A percentile compares a stretch with the other conserved stretches of the same genome.
Evolutionary conservation across 2,329 filamentous ascomycete species (phyloP).

Genomic region (Aureobasidium subglaciale): DNA sequence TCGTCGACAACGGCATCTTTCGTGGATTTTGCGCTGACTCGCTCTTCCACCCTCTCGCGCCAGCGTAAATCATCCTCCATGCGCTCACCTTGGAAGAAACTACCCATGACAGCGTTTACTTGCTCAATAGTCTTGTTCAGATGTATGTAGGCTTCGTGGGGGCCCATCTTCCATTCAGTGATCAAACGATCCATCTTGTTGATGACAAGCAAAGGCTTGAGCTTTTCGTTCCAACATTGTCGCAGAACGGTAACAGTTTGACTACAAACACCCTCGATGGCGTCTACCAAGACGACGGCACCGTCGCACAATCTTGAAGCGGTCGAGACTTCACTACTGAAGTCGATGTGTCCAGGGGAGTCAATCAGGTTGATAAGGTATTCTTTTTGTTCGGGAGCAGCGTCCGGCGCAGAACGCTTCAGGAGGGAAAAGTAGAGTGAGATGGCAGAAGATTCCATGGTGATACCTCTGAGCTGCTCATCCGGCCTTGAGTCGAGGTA

Average conservation of each 20-base stretch:
- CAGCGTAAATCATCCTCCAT: conserved; percentile 98
- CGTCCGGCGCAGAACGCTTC: conserved; percentile 56
- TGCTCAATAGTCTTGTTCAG: conserved; percentile 85
- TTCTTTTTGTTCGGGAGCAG: conserved; percentile 59
- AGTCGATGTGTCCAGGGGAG: conserved; percentile 96
- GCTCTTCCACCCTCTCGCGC: conserved; percentile 86
- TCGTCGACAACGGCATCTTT: conserved; percentile 44
- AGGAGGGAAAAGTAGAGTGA: conserved; percentile 93
- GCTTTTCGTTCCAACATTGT: conserved; percentile 90
- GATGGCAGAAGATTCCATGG: conserved; percentile 99
- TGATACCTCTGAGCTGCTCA: conserved; percentile 92
- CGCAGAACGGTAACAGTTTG: conserved; percentile 95
- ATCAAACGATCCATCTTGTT: conserved; percentile 97
- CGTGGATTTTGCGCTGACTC: conserved; percentile 62
- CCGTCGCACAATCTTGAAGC: conserved; percentile 92
- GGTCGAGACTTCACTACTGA: conserved; percentile 95
- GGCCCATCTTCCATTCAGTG: conserved; percentile 90
- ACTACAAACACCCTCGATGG: conserved; percentile 95
- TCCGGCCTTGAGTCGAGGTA: conserved; percentile 95
- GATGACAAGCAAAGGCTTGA: conserved; percentile 89
- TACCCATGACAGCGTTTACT: conserved; percentile 93
- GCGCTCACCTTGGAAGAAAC: conserved; percentile 93
- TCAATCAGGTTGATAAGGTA: conserved; percentile 97
- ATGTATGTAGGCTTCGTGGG: conserved; percentile 81
- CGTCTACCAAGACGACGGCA: conserved; percentile 88